Evolutionary conservation across 345 rosid species (phyloP).

Genomic region (Hibiscus syriacus): DNA sequence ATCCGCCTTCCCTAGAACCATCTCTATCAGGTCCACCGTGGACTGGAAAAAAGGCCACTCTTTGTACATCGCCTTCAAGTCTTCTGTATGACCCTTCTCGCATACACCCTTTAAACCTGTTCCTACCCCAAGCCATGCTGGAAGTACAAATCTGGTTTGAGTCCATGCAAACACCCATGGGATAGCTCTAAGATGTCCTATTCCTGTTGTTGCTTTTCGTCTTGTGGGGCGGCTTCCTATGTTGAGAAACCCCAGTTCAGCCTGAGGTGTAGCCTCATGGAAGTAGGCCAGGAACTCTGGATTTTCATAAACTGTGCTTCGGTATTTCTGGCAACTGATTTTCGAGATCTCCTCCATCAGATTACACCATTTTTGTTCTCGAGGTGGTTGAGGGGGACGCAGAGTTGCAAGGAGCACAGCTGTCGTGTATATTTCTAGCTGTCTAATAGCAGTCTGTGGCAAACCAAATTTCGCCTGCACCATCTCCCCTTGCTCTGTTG

Average conservation of each 20-base stretch:
- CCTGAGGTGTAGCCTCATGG: conserved; percentile 95
- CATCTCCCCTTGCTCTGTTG: conserved; percentile 99
- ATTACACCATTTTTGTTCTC: conserved; percentile 86
- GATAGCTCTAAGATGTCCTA: conserved; percentile 93
- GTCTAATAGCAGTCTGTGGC: conserved; percentile 84
- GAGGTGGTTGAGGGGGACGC: conserved; percentile 76
- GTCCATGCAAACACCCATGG: conserved; percentile 99
- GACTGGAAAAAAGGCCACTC: conserved; percentile 98
- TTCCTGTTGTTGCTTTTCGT: conserved; percentile 78
- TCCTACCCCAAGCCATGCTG: conserved; percentile 99
- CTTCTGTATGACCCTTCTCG: conserved; percentile 69
- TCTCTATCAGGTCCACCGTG: conserved; percentile 90
- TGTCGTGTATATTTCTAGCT: conserved; percentile 89
- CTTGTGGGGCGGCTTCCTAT: conserved; percentile 93
- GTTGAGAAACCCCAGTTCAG: conserved; percentile 89
- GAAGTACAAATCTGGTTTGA: conserved; percentile 94
- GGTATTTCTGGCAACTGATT: conserved; percentile 65
- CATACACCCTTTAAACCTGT: conserved; percentile 77
- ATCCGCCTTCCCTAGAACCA: conserved; percentile 92
- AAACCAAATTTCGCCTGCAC: conserved; percentile 97
- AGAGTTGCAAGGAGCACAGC: conserved; percentile 89
- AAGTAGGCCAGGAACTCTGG: conserved; percentile 86
- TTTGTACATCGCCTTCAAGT: conserved; percentile 73
- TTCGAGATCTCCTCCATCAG: conserved; percentile 93
- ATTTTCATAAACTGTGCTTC: conserved; percentile 75